These are phyloP conservation scores for Eucalyptus lansdowneana DNA, from an alignment of 345 rosid genomes.

Conservation along the genomic window DNA sequence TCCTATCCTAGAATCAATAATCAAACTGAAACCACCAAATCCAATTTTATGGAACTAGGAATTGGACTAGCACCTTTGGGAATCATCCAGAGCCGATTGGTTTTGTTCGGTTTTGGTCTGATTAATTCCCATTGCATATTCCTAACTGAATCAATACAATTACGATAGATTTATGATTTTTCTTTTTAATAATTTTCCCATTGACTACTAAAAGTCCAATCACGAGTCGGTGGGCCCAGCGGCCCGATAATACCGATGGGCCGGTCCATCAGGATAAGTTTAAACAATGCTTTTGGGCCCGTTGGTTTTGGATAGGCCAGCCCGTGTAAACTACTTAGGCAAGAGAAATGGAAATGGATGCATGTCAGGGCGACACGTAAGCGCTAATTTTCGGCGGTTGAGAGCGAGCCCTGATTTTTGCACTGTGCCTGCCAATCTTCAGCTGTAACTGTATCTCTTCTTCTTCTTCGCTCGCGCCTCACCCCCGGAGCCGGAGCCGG, in stretches of 20 bases:
- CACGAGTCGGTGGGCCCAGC: neutral
- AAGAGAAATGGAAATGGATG: neutral
- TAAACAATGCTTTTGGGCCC: neutral
- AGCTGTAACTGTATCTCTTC: conserved; percentile 21
- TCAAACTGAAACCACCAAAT: neutral
- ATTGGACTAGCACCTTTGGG: neutral
- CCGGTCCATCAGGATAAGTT: neutral
- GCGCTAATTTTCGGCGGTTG: conserved; percentile 26
- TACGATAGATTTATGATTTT: accelerated
- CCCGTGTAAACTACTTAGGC: neutral
- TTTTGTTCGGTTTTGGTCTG: accelerated
- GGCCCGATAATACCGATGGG: neutral
- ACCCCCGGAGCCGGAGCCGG: neutral
- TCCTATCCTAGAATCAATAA: neutral
- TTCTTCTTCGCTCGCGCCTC: neutral
- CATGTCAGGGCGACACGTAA: neutral
- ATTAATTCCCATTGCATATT: neutral
- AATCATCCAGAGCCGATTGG: too few species aligned
- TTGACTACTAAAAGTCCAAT: neutral
- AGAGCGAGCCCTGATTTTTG: neutral
- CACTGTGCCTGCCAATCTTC: neutral
- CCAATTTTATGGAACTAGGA: neutral
- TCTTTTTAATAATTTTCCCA: neutral
- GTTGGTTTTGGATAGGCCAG: neutral
- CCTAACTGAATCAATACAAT: accelerated